Conservation (phyloP, 441 rosid genomes). For the Pelargonium fulgidum region DNA sequence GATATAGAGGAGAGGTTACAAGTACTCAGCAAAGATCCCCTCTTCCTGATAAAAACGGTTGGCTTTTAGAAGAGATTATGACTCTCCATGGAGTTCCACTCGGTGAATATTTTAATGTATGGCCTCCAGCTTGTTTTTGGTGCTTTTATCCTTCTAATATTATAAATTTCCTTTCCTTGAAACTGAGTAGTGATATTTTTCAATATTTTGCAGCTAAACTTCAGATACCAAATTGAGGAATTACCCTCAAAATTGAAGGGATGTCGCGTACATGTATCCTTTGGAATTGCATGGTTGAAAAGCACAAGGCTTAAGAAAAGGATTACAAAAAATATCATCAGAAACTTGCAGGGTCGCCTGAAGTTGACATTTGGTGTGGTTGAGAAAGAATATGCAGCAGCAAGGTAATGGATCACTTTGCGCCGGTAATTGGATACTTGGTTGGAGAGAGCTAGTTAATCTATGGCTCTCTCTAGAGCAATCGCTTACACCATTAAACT, state of each 20-base stretch:
- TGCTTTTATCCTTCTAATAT: neutral
- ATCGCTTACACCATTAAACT: neutral
- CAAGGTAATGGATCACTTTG: slow-evolving; percentile 28
- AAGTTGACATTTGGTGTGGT: slow-evolving; percentile 50
- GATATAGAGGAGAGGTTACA: slow-evolving; percentile 85
- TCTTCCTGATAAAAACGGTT: slow-evolving; percentile 55
- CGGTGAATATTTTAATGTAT: slow-evolving; percentile 74
- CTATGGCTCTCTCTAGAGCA: neutral
- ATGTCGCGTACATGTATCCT: slow-evolving; percentile 47
- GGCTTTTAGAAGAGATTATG: slow-evolving; percentile 89
- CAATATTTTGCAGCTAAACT: slow-evolving; percentile 57
- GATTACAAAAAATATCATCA: slow-evolving; percentile 59
- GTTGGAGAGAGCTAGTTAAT: slow-evolving; percentile 11
- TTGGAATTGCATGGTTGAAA: slow-evolving; percentile 84
- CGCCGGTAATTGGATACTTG: neutral
- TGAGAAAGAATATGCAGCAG: slow-evolving; percentile 59
- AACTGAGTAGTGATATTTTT: slow-evolving; percentile 12
- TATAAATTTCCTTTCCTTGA: neutral
- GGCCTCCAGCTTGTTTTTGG: slow-evolving; percentile 8
- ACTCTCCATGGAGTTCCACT: slow-evolving; percentile 90
- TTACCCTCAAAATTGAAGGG: slow-evolving; percentile 44
- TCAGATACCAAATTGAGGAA: slow-evolving; percentile 77
- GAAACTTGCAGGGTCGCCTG: slow-evolving; percentile 56
- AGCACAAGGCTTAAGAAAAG: slow-evolving; percentile 72
- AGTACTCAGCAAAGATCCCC: slow-evolving; percentile 84